phyloP scores from a whole-genome alignment of 805 yeast species.

The Cyberlindnera maritima region DNA sequence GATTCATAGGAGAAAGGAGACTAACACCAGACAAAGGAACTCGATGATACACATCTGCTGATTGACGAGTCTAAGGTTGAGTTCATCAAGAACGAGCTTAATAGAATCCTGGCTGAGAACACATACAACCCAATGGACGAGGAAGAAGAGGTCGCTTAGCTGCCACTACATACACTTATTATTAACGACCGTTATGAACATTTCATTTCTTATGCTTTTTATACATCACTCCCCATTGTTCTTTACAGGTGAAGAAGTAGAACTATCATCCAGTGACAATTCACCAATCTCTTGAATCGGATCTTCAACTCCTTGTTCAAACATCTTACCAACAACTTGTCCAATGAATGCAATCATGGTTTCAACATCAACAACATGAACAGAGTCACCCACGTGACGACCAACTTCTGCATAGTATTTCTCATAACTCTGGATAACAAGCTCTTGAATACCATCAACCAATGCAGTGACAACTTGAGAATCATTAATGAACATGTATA shows the following conservation, averaged over 20 bases:
- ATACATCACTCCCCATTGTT: not conserved
- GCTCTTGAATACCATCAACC: slow-evolving; percentile 65
- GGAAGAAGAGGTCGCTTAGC: slow-evolving; percentile 38
- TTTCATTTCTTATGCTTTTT: too few relatives aligned
- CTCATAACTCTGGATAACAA: slow-evolving; percentile 56
- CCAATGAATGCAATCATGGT: slow-evolving; percentile 50
- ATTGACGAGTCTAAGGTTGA: slow-evolving; percentile 77
- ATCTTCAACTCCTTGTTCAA: slow-evolving; percentile 24
- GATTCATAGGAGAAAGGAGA: too few relatives aligned
- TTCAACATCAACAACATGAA: slow-evolving; percentile 63
- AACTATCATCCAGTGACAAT: not conserved
- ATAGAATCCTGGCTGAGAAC: slow-evolving; percentile 72
- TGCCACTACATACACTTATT: not conserved
- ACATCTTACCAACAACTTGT: slow-evolving; percentile 31
- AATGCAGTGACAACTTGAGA: slow-evolving; percentile 46
- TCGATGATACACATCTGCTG: slow-evolving; percentile 87
- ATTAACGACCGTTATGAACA: not conserved
- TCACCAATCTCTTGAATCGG: slow-evolving; percentile 1
- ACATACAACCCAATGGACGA: slow-evolving; percentile 83
- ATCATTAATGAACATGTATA: slow-evolving; percentile 57
- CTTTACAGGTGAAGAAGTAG: not conserved
- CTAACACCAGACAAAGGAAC: slow-evolving; percentile 46
- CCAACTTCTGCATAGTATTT: slow-evolving; percentile 38
- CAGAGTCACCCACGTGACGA: slow-evolving; percentile 31
- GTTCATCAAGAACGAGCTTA: slow-evolving; percentile 73